phyloP scores from a whole-genome alignment of 352 stramenopile species.

The Thalassiosira hispida region DNA sequence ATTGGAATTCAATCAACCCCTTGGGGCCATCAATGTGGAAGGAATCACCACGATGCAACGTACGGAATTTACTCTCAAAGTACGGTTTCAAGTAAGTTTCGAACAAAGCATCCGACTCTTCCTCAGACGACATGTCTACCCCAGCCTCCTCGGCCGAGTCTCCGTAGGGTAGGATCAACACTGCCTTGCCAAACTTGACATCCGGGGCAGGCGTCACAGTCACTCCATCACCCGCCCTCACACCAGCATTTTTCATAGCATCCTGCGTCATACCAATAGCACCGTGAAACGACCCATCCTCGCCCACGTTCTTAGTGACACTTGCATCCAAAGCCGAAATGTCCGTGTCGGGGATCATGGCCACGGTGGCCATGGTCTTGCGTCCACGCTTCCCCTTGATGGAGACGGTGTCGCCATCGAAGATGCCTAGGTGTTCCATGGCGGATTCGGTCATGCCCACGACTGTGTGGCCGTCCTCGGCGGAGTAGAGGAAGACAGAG shows the following conservation, averaged over 20 bases:
- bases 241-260: slow-evolving; percentile 82
- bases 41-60: slow-evolving; percentile 68
- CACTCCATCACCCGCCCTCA: slow-evolving; percentile 85
- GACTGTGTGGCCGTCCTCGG: slow-evolving; percentile 76
- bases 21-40: slow-evolving; percentile 78
- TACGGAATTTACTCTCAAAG: slow-evolving; percentile 82
- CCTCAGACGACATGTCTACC: slow-evolving; percentile 29
- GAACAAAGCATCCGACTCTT: slow-evolving; percentile 68
- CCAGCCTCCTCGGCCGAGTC: slow-evolving; percentile 66
- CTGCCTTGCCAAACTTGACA: slow-evolving; percentile 87
- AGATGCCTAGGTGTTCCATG: slow-evolving; percentile 85
- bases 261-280: slow-evolving; percentile 76
- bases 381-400: slow-evolving; percentile 87
- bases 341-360: slow-evolving; percentile 67
- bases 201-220: slow-evolving; percentile 81
- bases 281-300: slow-evolving; percentile 28
- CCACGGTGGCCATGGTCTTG: slow-evolving; percentile 85
- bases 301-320: slow-evolving; percentile 20
- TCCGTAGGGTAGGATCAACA: slow-evolving; percentile 84
- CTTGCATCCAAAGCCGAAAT: slow-evolving; percentile 52
- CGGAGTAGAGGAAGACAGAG: slow-evolving; percentile 71
- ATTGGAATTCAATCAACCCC: slow-evolving; percentile 84
- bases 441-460: slow-evolving; percentile 75
- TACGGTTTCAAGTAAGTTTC: slow-evolving; percentile 80
- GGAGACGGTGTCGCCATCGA: slow-evolving; percentile 87